A percentile compares a stretch with the other conserved stretches of the same genome.
phyloP scores from a whole-genome alignment of 805 yeast genomes.

The Maudiozyma bulderi region DNA sequence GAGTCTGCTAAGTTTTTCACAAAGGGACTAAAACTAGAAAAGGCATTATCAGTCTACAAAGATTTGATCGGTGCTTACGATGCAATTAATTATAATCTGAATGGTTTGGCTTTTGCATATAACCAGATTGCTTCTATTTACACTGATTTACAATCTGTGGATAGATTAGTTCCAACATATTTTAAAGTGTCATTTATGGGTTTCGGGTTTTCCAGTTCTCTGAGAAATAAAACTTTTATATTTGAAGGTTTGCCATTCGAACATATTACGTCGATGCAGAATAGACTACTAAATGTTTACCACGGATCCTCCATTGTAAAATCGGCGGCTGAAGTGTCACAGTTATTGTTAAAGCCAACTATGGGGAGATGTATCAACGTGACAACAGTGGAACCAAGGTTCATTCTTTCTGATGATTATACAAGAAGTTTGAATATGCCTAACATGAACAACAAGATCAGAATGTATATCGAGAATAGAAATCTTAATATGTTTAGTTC shows the following conservation, averaged over 20 bases:
- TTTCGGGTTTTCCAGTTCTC: conserved; percentile 69
- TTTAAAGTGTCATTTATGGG: conserved; percentile 78
- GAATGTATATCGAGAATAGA: conserved; percentile 67
- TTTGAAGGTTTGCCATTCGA: conserved; percentile 85
- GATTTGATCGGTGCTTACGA: conserved; percentile 71
- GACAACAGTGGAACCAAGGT: conserved; percentile 55
- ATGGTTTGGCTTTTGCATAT: conserved; percentile 65
- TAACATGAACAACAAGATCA: conserved; percentile 42
- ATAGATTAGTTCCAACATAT: conserved; percentile 65
- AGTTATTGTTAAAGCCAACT: conserved; percentile 40
- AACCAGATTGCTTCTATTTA: conserved; percentile 60
- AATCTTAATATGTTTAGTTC: conserved; percentile 61
- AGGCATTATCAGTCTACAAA: conserved; percentile 69
- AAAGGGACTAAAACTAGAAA: conserved; percentile 65
- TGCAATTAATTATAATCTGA: conserved; percentile 61
- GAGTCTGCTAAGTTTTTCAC: conserved; percentile 61
- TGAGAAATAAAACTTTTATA: conserved; percentile 67
- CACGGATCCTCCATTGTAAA: conserved; percentile 73
- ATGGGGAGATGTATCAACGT: conserved; percentile 70
- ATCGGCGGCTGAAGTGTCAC: conserved; percentile 45
- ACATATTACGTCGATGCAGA: conserved; percentile 74
- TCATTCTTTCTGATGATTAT: conserved; percentile 27
- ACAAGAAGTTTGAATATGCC: conserved; percentile 37
- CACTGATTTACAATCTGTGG: conserved; percentile 53
- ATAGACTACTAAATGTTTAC: conserved; percentile 59